Percentiles rank a stretch among this genome's conserved stretches.
These are phyloP conservation scores for Conticribra weissflogii DNA, from an alignment of 108 stramenopile genomes.

Conservation along the genomic window DNA sequence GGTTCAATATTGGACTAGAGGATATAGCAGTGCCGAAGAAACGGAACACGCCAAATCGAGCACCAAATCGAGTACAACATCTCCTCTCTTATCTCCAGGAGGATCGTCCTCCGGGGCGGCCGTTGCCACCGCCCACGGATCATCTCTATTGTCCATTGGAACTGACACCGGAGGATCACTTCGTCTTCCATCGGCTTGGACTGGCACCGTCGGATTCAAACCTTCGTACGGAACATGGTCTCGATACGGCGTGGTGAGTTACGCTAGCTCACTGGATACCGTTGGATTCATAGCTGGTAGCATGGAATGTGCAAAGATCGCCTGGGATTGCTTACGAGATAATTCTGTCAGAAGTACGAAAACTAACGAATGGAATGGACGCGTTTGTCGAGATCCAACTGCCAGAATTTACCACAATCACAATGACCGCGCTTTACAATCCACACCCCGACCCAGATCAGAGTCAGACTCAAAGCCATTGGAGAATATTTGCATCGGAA, in stretches of 20 bases:
- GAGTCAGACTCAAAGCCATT: slow-evolving; percentile 34
- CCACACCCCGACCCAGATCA: neutral
- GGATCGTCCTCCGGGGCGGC: slow-evolving; percentile 94
- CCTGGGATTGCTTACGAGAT: slow-evolving; percentile 55
- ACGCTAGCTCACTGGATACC: slow-evolving; percentile 94
- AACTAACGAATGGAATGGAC: slow-evolving; percentile 14
- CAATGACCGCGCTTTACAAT: slow-evolving; percentile 3
- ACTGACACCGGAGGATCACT: slow-evolving; percentile 98
- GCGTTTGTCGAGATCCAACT: slow-evolving; percentile 66
- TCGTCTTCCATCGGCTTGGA: slow-evolving; percentile 95
- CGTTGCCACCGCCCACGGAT: slow-evolving; percentile 89
- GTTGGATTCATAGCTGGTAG: slow-evolving; percentile 83
- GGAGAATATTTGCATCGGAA: slow-evolving; percentile 71
- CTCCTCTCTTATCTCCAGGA: slow-evolving; percentile 68
- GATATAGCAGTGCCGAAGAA: neutral
- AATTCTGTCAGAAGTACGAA: neutral
- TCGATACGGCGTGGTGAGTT: slow-evolving; percentile 93
- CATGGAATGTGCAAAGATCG: slow-evolving; percentile 61
- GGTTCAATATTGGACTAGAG: slow-evolving; percentile 20
- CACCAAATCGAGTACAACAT: neutral
- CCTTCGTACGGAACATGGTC: slow-evolving; percentile 93
- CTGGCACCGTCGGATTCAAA: slow-evolving; percentile 94
- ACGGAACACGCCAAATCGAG: neutral
- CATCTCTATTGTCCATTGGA: slow-evolving; percentile 86
- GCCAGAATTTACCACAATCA: slow-evolving; percentile 36